Evolutionary conservation across 1,284 basidiomycete genomes (phyloP), one percentile per base, ranked within the genome.

Genomic region (Ganoderma sp.): DNA sequence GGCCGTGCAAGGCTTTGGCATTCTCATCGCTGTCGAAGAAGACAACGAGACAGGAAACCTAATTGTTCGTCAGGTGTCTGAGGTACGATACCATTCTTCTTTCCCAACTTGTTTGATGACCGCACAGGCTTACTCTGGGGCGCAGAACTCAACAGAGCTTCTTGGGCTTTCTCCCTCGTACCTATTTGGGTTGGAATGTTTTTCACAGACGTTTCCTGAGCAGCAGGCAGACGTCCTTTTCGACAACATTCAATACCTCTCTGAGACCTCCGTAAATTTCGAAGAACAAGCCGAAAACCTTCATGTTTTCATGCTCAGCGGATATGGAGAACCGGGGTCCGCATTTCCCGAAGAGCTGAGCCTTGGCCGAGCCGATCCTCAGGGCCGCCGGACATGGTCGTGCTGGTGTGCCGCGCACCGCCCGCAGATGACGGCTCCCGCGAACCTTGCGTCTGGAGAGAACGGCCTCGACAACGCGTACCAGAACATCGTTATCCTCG

Each of bases 351-450:
- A 79, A 39, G 80, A 81, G 14, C 69, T 71, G 0, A 76, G 77
- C 37, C 74, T 76, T 3, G 28, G 32, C 17, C 54, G 25, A 56
- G 28, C 15, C 32, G 80, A 82, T 25, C 79, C 79, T 22, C 74
- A 78, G 54, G 79, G 76, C 8, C 82, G 85, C 56, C 82, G 83
- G 19, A 80, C 82, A n/a, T 96, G 94, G 94, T 89, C 88, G 0
- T 94, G 92, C 73, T 96, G 94, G 92, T 94, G 93, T 73, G 93
- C 93, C 0, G 87, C 91, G 0, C 93, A 96, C 78, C 84, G 90
- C 12, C 88, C 88, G 61, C 74, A 76, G 57, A 74, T 76, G 70
- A 68, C 73, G 0, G 73, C 73, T 2, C 73, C 75, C 3, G 75
- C 70, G 19, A 75, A 73, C 45, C 14, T 73, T 37, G 72, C 60